A percentile compares a stretch with the other conserved stretches of the same genome.
phyloP scores from a whole-genome alignment of 495 filamentous ascomycete genomes.

The Hypomontagnella monticulosa region DNA sequence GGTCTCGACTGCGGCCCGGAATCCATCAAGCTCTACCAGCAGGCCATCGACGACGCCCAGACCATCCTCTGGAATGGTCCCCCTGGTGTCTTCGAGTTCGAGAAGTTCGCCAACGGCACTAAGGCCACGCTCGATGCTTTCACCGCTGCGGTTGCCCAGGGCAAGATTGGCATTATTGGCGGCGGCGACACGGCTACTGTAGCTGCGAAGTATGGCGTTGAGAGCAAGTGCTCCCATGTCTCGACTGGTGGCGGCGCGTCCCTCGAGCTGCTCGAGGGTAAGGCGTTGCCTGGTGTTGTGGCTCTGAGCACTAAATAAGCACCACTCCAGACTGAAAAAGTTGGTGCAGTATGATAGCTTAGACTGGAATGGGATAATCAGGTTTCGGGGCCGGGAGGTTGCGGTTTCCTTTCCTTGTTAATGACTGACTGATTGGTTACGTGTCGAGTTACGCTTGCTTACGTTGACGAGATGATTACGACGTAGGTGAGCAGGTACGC shows the following conservation, averaged over 20 bases:
- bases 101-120: constrained; percentile 90
- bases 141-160: constrained; percentile 77
- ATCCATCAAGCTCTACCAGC: constrained; percentile 83
- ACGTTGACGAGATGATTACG: too few species aligned
- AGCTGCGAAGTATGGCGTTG: constrained; percentile 93
- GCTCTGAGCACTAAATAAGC: constrained; percentile 78
- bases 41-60: constrained; percentile 85
- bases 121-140: constrained; percentile 89
- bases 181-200: constrained; percentile 98
- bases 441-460: too few species aligned
- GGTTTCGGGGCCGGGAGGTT: neutral
- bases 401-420: too few species aligned
- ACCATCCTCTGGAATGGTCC: constrained; percentile 99
- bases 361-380: constrained; percentile 34
- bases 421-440: too few species aligned
- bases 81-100: constrained; percentile 95
- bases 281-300: constrained; percentile 92
- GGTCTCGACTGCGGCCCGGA: constrained; percentile 93
- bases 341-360: constrained; percentile 21
- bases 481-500: too few species aligned
- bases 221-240: constrained; percentile 97
- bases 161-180: constrained; percentile 96
- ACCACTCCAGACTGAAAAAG: neutral
- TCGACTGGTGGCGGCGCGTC: constrained; percentile 96
- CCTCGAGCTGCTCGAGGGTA: constrained; percentile 95